phyloP scores from a whole-genome alignment of 2,329 filamentous ascomycete species.

The Penicillium digitatum region DNA sequence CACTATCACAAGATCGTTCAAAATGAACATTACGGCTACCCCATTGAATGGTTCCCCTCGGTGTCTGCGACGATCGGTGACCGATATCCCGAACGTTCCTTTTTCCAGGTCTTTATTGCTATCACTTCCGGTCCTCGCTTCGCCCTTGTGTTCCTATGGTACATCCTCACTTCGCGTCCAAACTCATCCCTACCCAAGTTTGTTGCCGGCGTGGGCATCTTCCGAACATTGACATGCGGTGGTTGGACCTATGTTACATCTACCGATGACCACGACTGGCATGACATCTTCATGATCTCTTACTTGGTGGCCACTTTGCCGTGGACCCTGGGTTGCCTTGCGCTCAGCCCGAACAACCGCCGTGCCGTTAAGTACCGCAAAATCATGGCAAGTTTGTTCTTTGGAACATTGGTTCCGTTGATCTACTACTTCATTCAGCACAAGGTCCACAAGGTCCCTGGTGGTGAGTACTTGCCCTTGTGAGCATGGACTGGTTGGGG shows the following conservation, averaged over 20 bases:
- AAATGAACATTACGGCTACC: constrained; percentile 94
- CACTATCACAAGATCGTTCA: constrained; percentile 97
- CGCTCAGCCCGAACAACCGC: constrained; percentile 78
- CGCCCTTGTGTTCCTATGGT: constrained; percentile 85
- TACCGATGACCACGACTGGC: constrained; percentile 97
- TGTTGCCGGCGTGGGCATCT: constrained; percentile 71
- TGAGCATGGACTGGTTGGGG: background rate
- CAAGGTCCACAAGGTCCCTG: constrained; percentile 89
- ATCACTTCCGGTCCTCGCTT: constrained; percentile 93
- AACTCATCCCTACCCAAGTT: constrained; percentile 75
- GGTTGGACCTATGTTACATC: constrained; percentile 99
- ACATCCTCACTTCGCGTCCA: constrained; percentile 75
- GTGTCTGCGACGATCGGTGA: constrained; percentile 97
- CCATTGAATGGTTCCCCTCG: constrained; percentile 93
- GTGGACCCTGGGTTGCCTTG: constrained; percentile 89
- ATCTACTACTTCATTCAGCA: constrained; percentile 98
- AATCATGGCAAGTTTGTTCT: constrained; percentile 76
- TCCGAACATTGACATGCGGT: constrained; percentile 88
- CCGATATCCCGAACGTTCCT: constrained; percentile 89
- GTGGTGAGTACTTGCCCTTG: constrained; percentile 60
- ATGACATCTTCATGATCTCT: constrained; percentile 99
- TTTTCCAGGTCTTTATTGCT: constrained; percentile 97
- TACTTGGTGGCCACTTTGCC: constrained; percentile 92
- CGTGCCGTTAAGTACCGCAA: constrained; percentile 85
- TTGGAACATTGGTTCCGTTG: constrained; percentile 81